Base-by-base conservation (phyloP, 768 basidiomycete genomes). In the Scleroderma citrinum region DNA sequence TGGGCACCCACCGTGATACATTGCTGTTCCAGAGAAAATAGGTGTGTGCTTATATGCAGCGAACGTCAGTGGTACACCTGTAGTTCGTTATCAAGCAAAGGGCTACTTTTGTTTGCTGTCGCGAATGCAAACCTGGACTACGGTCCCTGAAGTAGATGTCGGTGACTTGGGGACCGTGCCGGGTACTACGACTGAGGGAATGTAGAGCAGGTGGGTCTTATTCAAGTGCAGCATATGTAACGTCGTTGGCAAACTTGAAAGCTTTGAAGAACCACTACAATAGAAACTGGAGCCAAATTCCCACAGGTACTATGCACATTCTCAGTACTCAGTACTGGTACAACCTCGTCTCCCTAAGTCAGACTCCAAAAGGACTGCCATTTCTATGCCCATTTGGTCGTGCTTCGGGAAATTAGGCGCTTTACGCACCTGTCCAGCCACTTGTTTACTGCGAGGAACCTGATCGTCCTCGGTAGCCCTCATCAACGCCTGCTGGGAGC, bases 111-210 rank as follows among this genome's bases (percentile, higher is more conserved):
- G 44, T 46, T 36, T 23, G 21, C 54, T 49, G 29, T 44, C 31
- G 6, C 62, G 60, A 30, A 64, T 41, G 46, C 50, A 52, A 23
- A 64, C 50, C 20, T 64, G 63, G 7, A 63, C 63, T 17, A 65
- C 59, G 2, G 55, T 54, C 10, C 62, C 62, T 20, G 52, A 11
- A 29, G 26, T 29, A 4, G 26, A 29, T 8, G 8, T 29, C 3
- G 39, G 23, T 11, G 41, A 21, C 36, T 26, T 40, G 6, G 24
- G 31, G 23, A 41, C 35, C 19, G 16, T 39, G 44, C 34, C 31
- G 17, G 19, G 38, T 3, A n/a, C n/a, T n/a, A 19, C 30, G 40
- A 47, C 32, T 12, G 44, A 6, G 16, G 60, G 62, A 4, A 64
- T 41, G 46, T 61, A 63, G 32, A 64, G 56, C 14, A 64, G 31